These are phyloP conservation scores for Pyrenophora graminea DNA, from an alignment of 2,329 filamentous ascomycete genomes.

Conservation along the genomic window DNA sequence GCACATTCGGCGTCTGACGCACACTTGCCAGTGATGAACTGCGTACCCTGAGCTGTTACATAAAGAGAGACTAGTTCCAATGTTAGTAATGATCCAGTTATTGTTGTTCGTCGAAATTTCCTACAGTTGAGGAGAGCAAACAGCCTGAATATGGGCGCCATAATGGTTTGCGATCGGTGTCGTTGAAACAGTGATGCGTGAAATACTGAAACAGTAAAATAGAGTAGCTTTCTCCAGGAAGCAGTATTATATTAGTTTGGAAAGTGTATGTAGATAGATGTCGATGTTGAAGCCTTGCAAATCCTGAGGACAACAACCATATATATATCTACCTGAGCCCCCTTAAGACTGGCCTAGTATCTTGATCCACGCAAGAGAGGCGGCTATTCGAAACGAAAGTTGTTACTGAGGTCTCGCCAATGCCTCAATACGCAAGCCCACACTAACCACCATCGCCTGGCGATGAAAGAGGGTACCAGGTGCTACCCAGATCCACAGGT, in stretches of 20 bases:
- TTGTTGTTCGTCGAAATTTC: not conserved
- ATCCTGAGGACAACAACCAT: constrained; percentile 9
- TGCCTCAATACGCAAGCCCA: constrained; percentile 15
- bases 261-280: not conserved
- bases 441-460: constrained; percentile 10
- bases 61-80: constrained; percentile 27
- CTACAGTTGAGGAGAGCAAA: constrained; percentile 31
- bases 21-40: constrained; percentile 39
- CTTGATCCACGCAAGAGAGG: constrained; percentile 2
- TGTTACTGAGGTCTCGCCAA: constrained; percentile 15
- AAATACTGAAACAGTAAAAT: not conserved
- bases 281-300: constrained; percentile 7
- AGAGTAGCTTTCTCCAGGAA: constrained; percentile 25
- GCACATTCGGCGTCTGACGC: constrained; percentile 35
- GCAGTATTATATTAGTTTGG: constrained; percentile 6
- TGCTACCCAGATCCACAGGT: not conserved
- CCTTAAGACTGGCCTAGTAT: not conserved
- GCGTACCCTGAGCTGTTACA: constrained; percentile 32
- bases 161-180: constrained; percentile 6
- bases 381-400: constrained; percentile 28
- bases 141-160: constrained; percentile 37
- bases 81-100: not conserved
- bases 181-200: not conserved
- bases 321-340: not conserved
- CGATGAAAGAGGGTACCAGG: constrained; percentile 15